Percentiles rank a stretch among this genome's conserved stretches.
Conservation (phyloP, 176 grass and related monocot genomes). For the bread wheat (Triticum aestivum) region IWGSC_CS_RefSeq_v2.1 NC_057806.1:712170713-712171212, state of each 20-base stretch:
- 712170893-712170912: neutral
- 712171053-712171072: conserved; percentile 83
- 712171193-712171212: neutral
- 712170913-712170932: neutral
- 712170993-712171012: neutral
- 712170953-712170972: neutral
- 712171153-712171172: neutral
- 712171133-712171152: neutral
- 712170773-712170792: neutral
- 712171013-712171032: conserved; percentile 33
- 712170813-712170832: neutral
- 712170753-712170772: neutral
- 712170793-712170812: neutral
- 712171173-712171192: neutral
- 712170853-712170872: too few species aligned
- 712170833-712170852: neutral
- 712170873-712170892: too few species aligned
- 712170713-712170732: neutral
- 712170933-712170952: neutral
- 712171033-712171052: conserved; percentile 80
- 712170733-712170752: neutral
- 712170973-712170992: neutral
- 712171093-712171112: neutral
- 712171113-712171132: neutral
- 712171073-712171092: conserved; percentile 62